Evolutionary conservation across 2,329 filamentous ascomycete genomes (phyloP).

Genomic region (Trichoderma aggressivum): DNA sequence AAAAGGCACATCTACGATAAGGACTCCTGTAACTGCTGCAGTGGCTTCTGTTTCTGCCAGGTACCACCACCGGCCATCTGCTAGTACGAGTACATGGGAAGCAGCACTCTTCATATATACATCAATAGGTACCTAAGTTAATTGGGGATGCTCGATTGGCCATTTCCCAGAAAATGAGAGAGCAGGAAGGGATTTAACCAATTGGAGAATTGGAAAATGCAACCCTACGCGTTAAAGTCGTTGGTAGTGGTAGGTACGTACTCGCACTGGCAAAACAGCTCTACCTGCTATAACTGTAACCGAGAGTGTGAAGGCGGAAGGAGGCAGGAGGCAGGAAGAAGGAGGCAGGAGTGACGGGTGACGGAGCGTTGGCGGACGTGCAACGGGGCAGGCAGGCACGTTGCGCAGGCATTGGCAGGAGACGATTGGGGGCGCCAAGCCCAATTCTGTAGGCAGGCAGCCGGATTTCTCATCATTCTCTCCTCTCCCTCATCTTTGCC

Average conservation of each 20-base stretch:
- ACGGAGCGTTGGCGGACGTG: background rate
- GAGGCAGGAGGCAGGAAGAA: background rate
- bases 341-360: background rate
- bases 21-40: background rate
- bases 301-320: background rate
- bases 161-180: background rate
- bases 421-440: background rate
- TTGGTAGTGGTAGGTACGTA: background rate
- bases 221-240: background rate
- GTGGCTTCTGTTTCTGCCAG: background rate
- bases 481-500: background rate
- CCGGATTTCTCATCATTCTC: background rate
- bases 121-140: background rate
- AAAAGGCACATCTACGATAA: background rate
- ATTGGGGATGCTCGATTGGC: background rate
- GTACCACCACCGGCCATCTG: background rate
- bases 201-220: background rate
- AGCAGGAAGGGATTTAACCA: background rate
- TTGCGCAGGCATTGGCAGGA: constrained; percentile 12
- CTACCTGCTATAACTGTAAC: background rate
- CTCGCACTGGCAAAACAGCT: background rate
- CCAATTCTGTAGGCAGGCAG: background rate
- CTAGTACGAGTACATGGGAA: background rate
- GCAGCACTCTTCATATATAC: background rate
- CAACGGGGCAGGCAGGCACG: constrained; percentile 12